These are phyloP conservation scores for Alternaria viburni DNA, from an alignment of 2,329 filamentous ascomycete species.

Conservation along the genomic window DNA sequence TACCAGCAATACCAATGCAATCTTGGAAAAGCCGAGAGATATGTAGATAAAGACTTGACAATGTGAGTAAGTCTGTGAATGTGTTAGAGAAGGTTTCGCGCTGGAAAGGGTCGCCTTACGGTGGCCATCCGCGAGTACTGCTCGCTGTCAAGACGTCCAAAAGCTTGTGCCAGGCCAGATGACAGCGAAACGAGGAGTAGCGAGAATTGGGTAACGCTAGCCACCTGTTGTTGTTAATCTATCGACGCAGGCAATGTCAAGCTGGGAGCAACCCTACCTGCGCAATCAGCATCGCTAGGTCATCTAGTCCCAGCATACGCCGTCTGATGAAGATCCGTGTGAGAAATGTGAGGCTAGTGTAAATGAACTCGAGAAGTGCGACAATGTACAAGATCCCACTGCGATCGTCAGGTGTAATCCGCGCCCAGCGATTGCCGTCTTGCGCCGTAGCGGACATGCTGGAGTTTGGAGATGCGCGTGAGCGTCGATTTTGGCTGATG, in stretches of 20 bases:
- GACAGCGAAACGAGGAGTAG: conserved; percentile 28
- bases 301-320: conserved; percentile 34
- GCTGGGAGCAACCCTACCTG: conserved; percentile 20
- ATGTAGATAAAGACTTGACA: conserved; percentile 31
- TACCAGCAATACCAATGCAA: conserved; percentile 33
- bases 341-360: conserved; percentile 30
- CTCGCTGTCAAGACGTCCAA: conserved; percentile 8
- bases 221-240: background rate
- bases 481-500: background rate
- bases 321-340: conserved; percentile 34
- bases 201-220: conserved; percentile 21
- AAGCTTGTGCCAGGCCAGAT: conserved; percentile 20
- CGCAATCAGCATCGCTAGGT: conserved; percentile 27
- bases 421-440: conserved; percentile 25
- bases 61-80: background rate
- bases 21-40: conserved; percentile 36
- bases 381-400: conserved; percentile 35
- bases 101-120: conserved; percentile 10
- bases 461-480: background rate
- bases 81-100: background rate
- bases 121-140: conserved; percentile 27
- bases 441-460: background rate
- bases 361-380: conserved; percentile 31
- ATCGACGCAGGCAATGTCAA: background rate
- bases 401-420: conserved; percentile 30